phyloP scores from a whole-genome alignment of 768 basidiomycete genomes.

The Suillus bovinus region DNA sequence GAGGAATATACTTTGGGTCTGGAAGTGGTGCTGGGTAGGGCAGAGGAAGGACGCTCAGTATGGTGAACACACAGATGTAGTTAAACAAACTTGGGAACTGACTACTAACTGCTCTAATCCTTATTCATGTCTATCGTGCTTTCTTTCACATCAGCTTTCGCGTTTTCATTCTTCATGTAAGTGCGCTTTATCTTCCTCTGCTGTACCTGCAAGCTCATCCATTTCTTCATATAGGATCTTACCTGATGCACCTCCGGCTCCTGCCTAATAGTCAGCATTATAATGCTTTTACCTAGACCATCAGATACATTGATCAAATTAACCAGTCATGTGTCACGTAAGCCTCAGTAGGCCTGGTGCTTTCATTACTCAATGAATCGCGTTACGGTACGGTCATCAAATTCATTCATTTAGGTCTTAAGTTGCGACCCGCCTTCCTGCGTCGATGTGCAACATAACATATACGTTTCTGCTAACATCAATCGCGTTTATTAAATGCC shows the following conservation, averaged over 20 bases:
- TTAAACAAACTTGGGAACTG: not conserved
- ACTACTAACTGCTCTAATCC: conserved; percentile 4
- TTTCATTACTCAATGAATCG: not conserved
- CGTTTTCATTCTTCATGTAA: not conserved
- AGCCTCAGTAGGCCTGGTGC: not conserved
- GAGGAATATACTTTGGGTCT: conserved; percentile 30
- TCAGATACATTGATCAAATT: not conserved
- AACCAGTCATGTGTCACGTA: not conserved
- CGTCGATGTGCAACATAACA: not conserved
- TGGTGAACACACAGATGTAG: conserved; percentile 21
- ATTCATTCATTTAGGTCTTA: not conserved
- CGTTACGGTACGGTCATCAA: too few relatives aligned
- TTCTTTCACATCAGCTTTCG: not conserved
- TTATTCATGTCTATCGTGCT: conserved; percentile 3
- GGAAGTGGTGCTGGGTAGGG: conserved; percentile 32
- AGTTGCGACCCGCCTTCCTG: not conserved
- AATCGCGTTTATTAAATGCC: not conserved
- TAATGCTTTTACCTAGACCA: not conserved
- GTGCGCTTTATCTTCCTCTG: not conserved
- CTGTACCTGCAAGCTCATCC: not conserved
- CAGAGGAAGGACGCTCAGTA: conserved; percentile 32
- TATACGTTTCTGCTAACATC: not conserved
- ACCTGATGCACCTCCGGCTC: not conserved
- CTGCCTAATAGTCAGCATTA: not conserved
- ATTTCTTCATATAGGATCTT: not conserved